Evolutionary conservation across 768 basidiomycete genomes (phyloP).

Genomic region (Amanita fuliginea): DNA sequence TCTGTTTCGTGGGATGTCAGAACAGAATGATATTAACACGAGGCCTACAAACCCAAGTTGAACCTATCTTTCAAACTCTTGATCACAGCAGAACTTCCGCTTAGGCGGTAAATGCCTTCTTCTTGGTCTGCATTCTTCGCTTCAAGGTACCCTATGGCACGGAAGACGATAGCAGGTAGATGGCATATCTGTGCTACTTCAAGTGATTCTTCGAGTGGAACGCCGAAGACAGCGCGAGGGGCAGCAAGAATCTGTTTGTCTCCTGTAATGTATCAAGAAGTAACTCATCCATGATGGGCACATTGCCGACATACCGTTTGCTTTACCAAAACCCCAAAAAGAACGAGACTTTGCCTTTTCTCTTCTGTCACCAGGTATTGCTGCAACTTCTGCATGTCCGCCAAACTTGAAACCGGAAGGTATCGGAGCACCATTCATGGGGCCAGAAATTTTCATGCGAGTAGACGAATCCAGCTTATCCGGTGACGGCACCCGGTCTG

Average conservation of each 20-base stretch:
- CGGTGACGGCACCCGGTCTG: constrained; percentile 42
- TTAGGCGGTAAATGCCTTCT: constrained; percentile 95
- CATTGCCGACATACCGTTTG: constrained; percentile 32
- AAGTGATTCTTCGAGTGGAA: constrained; percentile 78
- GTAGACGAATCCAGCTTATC: constrained; percentile 43
- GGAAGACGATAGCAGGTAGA: constrained; percentile 90
- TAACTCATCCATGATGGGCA: background rate
- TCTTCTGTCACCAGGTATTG: constrained; percentile 51
- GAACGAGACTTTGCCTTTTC: constrained; percentile 88
- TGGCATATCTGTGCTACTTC: constrained; percentile 83
- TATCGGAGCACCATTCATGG: constrained; percentile 74
- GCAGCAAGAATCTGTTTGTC: constrained; percentile 26
- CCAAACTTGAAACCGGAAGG: constrained; percentile 90
- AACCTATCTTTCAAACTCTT: constrained; percentile 89
- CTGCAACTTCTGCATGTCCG: constrained; percentile 39
- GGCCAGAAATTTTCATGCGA: constrained; percentile 84
- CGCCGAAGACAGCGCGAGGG: constrained; percentile 79
- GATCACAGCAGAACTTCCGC: constrained; percentile 91
- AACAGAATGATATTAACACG: background rate
- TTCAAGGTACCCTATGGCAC: constrained; percentile 92
- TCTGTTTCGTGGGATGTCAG: constrained; percentile 33
- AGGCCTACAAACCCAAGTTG: constrained; percentile 82
- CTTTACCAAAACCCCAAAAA: constrained; percentile 88
- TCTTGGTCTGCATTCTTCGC: constrained; percentile 90
- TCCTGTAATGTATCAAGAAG: constrained; percentile 13